phyloP scores from a whole-genome alignment of 371 early-diverging fungal genomes.

The Astathelohania contejeani region DNA sequence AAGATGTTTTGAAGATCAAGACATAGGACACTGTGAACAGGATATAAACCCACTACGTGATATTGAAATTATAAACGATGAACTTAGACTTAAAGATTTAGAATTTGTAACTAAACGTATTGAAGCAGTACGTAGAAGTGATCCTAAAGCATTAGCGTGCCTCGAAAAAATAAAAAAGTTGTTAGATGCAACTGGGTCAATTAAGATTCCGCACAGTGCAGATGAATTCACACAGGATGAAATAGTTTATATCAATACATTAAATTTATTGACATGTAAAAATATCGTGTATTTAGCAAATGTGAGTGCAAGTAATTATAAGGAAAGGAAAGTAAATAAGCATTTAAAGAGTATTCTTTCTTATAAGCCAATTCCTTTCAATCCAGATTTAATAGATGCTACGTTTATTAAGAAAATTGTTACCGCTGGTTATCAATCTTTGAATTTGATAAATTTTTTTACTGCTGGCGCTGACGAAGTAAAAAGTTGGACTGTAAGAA shows the following conservation, averaged over 20 bases:
- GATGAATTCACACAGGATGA: slow-evolving; percentile 31
- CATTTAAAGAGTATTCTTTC: slow-evolving; percentile 32
- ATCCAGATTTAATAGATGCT: slow-evolving; percentile 37
- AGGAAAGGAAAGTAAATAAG: slow-evolving; percentile 67
- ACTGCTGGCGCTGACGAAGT: slow-evolving; percentile 77
- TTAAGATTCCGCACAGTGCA: too few species aligned
- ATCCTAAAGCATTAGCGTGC: slow-evolving; percentile 24
- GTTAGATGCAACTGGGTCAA: too few species aligned
- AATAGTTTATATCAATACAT: slow-evolving; percentile 69
- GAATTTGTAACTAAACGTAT: slow-evolving; percentile 59
- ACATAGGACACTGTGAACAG: slow-evolving; percentile 82
- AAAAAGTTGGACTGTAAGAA: slow-evolving; percentile 55
- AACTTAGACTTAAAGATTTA: slow-evolving; percentile 78
- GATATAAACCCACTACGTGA: slow-evolving; percentile 80
- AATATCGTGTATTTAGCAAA: slow-evolving; percentile 89
- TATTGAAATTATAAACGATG: slow-evolving; percentile 78
- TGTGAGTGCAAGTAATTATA: slow-evolving; percentile 67
- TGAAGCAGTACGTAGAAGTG: slow-evolving; percentile 37
- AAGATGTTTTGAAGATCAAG: slow-evolving; percentile 74
- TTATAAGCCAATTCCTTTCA: slow-evolving; percentile 37
- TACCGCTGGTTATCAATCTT: slow-evolving; percentile 66
- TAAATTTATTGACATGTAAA: slow-evolving; percentile 82
- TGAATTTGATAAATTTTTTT: slow-evolving; percentile 81
- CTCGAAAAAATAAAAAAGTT: slow-evolving; percentile 45
- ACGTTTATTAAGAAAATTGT: slow-evolving; percentile 62